These are phyloP conservation scores for Cladophialophora bantiana DNA, from an alignment of 2,329 filamentous ascomycete genomes.

Conservation along the genomic window DNA sequence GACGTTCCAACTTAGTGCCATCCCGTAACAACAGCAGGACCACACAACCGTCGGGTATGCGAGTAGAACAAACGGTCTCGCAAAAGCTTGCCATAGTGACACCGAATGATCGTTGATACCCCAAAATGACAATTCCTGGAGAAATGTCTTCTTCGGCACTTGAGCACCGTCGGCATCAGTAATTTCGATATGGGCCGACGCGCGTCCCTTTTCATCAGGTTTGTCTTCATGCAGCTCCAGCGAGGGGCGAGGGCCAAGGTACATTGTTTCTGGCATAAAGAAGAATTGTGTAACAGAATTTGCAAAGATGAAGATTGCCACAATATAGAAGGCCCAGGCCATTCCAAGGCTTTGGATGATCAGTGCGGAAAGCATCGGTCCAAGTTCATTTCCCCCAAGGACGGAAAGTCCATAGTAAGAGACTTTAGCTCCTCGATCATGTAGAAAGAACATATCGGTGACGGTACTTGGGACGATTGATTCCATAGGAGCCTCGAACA, in stretches of 20 bases:
- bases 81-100: slow-evolving; percentile 5
- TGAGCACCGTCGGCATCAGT: not conserved
- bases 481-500: slow-evolving; percentile 57
- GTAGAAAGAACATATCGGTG: slow-evolving; percentile 64
- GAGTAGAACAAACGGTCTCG: slow-evolving; percentile 9
- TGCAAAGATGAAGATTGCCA: slow-evolving; percentile 57
- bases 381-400: slow-evolving; percentile 19
- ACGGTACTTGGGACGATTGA: slow-evolving; percentile 54
- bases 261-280: slow-evolving; percentile 64
- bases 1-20: slow-evolving; percentile 21
- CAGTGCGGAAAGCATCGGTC: slow-evolving; percentile 17
- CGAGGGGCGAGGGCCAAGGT: slow-evolving; percentile 40
- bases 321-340: slow-evolving; percentile 47
- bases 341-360: slow-evolving; percentile 16
- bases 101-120: not conserved
- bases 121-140: slow-evolving; percentile 6
- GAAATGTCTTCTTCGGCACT: slow-evolving; percentile 5
- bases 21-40: slow-evolving; percentile 12
- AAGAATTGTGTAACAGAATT: slow-evolving; percentile 59
- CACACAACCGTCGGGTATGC: slow-evolving; percentile 19
- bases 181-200: slow-evolving; percentile 1
- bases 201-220: not conserved
- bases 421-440: slow-evolving; percentile 56
- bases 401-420: slow-evolving; percentile 17
- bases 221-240: not conserved